A percentile compares a stretch with the other conserved stretches of the same genome.
Evolutionary conservation across 2,329 filamentous ascomycete species (phyloP).

Genomic region (Remersonia thermophila): DNA sequence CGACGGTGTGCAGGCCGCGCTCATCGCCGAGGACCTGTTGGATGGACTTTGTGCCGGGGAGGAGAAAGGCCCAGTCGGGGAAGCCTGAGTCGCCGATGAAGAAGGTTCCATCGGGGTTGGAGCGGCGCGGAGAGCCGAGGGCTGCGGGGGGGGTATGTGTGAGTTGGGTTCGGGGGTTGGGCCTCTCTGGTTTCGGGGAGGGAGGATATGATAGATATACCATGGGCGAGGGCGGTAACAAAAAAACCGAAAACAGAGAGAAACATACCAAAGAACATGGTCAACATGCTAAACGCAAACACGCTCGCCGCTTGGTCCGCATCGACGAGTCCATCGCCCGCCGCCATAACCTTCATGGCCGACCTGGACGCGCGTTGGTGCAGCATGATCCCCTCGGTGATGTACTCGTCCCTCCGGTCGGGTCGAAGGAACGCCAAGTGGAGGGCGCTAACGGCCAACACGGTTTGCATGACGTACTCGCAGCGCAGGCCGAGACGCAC

Average conservation of each 20-base stretch:
- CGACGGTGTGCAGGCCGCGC: conserved; percentile 9
- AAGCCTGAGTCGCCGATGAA: conserved; percentile 20
- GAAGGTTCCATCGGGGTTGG: conserved; percentile 19
- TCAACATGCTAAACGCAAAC: conserved; percentile 23
- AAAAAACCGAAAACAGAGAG: conserved; percentile 1
- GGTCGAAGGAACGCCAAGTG: conserved; percentile 33
- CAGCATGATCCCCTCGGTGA: conserved; percentile 18
- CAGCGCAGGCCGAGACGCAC: conserved; percentile 34
- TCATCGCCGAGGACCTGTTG: conserved; percentile 14
- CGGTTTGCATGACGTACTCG: conserved; percentile 35
- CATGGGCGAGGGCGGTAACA: neutral
- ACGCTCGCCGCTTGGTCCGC: conserved; percentile 13
- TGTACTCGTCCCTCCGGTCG: conserved; percentile 26
- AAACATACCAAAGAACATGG: conserved; percentile 20
- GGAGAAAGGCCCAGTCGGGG: conserved; percentile 23
- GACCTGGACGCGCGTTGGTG: conserved; percentile 21
- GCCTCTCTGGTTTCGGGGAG: no score
- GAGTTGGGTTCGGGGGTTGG: neutral
- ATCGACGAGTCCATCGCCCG: conserved; percentile 5
- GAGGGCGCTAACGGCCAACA: conserved; percentile 37
- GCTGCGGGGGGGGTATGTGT: conserved; percentile 4
- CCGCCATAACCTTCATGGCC: conserved; percentile 19
- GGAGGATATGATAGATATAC: neutral
- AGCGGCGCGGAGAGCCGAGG: conserved; percentile 20
- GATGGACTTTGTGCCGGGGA: conserved; percentile 20